These are phyloP conservation scores for Miamiensis avidus DNA, from an alignment of 169 alveolate genomes.

Conservation along the genomic window DNA sequence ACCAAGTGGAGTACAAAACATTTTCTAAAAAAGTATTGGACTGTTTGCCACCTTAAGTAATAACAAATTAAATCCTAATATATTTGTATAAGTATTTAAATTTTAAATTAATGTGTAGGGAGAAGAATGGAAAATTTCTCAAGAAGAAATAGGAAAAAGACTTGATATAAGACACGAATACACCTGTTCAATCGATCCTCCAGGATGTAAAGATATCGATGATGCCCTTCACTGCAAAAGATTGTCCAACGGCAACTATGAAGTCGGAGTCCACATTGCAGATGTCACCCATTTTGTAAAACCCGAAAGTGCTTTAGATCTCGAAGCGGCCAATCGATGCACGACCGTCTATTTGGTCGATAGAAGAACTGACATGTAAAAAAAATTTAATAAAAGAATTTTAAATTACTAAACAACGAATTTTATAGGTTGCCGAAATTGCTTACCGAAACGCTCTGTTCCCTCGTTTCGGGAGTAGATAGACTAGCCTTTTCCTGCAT, in stretches of 20 bases:
- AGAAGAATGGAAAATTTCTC: constrained; percentile 86
- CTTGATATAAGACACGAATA: constrained; percentile 84
- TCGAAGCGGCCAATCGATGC: constrained; percentile 95
- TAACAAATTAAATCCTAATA: neutral
- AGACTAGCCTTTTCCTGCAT: constrained; percentile 94
- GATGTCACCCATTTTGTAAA: constrained; percentile 98
- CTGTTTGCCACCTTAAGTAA: constrained; percentile 89
- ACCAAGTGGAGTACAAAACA: constrained; percentile 77
- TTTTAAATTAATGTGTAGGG: neutral
- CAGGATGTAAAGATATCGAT: constrained; percentile 98
- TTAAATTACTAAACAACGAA: too few species aligned
- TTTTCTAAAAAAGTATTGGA: constrained; percentile 90
- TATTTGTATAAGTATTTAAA: too few species aligned
- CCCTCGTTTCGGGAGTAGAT: constrained; percentile 91
- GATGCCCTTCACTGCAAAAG: constrained; percentile 94
- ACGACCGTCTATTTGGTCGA: constrained; percentile 96
- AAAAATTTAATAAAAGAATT: too few species aligned
- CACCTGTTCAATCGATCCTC: constrained; percentile 98
- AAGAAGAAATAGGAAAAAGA: constrained; percentile 76
- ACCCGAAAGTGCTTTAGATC: constrained; percentile 95
- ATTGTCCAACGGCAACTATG: constrained; percentile 66
- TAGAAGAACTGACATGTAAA: constrained; percentile 96
- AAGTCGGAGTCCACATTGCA: constrained; percentile 99
- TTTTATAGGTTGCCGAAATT: constrained; percentile 90
- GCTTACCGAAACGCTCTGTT: constrained; percentile 95